Conservation (phyloP, 768 basidiomycete genomes). For the Boletus eberwhitei region DNA sequence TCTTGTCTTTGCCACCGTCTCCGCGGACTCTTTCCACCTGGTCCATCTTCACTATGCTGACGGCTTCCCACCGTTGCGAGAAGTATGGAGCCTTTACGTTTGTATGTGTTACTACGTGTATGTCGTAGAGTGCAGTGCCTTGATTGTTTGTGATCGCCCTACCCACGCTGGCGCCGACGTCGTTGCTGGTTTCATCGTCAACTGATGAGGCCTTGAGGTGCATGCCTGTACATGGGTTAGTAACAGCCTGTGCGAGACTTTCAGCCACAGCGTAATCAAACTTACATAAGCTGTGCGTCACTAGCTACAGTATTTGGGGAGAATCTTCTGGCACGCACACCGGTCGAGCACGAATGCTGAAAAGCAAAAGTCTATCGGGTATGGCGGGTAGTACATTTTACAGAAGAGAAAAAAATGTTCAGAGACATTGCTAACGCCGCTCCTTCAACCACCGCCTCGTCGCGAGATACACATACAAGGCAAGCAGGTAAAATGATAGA, state of each 20-base stretch:
- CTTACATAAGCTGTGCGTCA: not conserved
- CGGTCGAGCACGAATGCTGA: not conserved
- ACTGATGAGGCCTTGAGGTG: not conserved
- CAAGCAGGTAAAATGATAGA: conserved; percentile 19
- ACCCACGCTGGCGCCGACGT: no score
- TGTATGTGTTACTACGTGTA: conserved; percentile 2
- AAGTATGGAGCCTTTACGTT: conserved; percentile 7
- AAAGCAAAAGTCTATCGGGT: conserved; percentile 24
- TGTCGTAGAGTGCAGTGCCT: not conserved
- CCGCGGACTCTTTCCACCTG: conserved; percentile 8
- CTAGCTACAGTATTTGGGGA: no score
- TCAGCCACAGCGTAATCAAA: not conserved
- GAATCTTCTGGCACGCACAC: not conserved
- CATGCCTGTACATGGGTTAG: not conserved
- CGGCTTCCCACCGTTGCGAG: conserved; percentile 9
- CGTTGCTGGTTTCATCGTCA: not conserved
- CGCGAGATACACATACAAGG: conserved; percentile 25
- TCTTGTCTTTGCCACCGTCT: not conserved
- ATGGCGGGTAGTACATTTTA: conserved; percentile 24
- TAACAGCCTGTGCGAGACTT: not conserved
- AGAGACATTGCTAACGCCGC: conserved; percentile 9
- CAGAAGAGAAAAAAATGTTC: conserved; percentile 21
- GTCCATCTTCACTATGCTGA: not conserved
- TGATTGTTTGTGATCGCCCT: not conserved
- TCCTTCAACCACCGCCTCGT: conserved; percentile 16